Percentiles rank a stretch among this genome's conserved stretches.
phyloP scores from a whole-genome alignment of 148 eudicot species.

The Chenopodium formosanum region DNA sequence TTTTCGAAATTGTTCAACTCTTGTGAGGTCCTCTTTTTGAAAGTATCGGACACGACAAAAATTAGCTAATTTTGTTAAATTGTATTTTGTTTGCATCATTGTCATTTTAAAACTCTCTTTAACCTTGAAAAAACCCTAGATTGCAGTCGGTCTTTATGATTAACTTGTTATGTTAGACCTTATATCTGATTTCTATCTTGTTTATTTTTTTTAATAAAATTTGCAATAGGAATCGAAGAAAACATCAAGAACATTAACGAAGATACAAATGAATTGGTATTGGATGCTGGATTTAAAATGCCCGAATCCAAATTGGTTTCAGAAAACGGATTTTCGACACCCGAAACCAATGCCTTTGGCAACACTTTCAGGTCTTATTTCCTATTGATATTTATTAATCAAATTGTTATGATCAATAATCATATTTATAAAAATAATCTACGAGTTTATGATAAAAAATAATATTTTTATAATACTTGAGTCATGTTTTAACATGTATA shows the following conservation, averaged over 20 bases:
- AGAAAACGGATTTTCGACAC: constrained; percentile 34
- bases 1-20: neutral
- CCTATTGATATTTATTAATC: neutral
- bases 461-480: no score
- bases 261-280: constrained; percentile 21
- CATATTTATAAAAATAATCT: no score
- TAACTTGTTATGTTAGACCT: neutral
- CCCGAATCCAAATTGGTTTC: constrained; percentile 19
- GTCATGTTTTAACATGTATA: neutral
- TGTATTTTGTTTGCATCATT: no score
- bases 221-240: constrained; percentile 17
- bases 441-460: no score
- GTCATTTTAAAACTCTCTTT: no score
- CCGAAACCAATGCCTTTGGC: constrained; percentile 52
- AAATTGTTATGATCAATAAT: neutral
- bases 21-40: no score
- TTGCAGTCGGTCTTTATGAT: neutral
- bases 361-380: constrained; percentile 45
- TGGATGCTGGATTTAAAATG: constrained; percentile 32
- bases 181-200: neutral
- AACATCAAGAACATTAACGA: neutral
- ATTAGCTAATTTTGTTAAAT: no score
- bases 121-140: no score
- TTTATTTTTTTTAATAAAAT: neutral
- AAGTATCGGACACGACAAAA: no score